Evolutionary conservation across 106 monocot genomes (phyloP).

Genomic region (Acanthochlamys bracteata): DNA sequence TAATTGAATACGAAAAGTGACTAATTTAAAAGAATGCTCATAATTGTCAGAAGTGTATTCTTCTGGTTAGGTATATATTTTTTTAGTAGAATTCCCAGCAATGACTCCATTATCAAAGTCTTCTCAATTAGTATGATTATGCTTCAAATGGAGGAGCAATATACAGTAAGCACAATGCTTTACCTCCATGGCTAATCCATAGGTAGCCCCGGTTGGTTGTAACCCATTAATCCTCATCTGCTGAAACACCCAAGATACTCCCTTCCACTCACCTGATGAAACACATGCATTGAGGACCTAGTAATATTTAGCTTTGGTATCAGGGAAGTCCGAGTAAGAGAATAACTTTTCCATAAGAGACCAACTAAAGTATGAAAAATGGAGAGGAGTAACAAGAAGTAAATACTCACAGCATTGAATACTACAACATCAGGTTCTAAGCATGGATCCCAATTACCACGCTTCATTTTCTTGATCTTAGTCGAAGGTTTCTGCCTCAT

Average conservation of each 20-base stretch:
- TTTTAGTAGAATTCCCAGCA: too few relatives aligned
- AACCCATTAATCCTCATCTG: background rate
- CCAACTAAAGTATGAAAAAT: too few relatives aligned
- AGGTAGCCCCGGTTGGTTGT: background rate
- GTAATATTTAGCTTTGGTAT: background rate
- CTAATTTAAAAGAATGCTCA: too few relatives aligned
- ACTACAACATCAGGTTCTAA: background rate
- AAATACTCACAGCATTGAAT: background rate
- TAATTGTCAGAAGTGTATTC: too few relatives aligned
- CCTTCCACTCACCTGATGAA: background rate
- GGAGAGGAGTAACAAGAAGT: background rate
- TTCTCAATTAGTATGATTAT: too few relatives aligned
- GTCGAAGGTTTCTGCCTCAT: constrained; percentile 70
- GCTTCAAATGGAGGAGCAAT: too few relatives aligned
- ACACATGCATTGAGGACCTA: constrained; percentile 2
- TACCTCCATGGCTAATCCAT: constrained; percentile 5
- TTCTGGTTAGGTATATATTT: too few relatives aligned
- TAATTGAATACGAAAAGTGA: too few relatives aligned
- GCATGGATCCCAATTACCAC: constrained; percentile 18
- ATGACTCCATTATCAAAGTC: too few relatives aligned
- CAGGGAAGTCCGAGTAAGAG: too few relatives aligned
- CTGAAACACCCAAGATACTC: constrained; percentile 3
- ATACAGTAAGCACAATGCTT: too few relatives aligned
- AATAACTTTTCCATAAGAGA: too few relatives aligned
- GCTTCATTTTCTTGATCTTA: constrained; percentile 59